These are phyloP conservation scores for Claviceps pazoutovae DNA, from an alignment of 2,329 filamentous ascomycete species.

Conservation along the genomic window DNA sequence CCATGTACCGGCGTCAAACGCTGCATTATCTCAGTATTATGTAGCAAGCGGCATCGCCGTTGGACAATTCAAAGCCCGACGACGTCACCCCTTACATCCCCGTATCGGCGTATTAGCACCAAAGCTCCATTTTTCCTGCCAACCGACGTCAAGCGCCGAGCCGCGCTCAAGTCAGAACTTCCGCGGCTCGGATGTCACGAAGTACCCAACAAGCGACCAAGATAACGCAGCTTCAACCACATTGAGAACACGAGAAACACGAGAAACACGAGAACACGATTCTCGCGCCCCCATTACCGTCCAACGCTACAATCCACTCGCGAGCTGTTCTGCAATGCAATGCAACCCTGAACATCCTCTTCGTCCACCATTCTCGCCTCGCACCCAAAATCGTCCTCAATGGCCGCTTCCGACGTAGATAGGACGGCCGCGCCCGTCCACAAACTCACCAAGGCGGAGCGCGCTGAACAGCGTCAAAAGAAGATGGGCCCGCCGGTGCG, in stretches of 20 bases:
- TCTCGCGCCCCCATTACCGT: neutral
- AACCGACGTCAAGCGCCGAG: slow-evolving; percentile 4
- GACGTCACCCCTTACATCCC: slow-evolving; percentile 5
- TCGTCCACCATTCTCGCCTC: neutral
- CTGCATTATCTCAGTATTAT: no score
- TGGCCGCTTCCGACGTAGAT: slow-evolving; percentile 8
- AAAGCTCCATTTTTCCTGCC: slow-evolving; percentile 5
- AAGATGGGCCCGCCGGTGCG: slow-evolving; percentile 26
- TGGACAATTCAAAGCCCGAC: neutral
- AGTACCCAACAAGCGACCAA: neutral
- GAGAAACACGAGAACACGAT: neutral
- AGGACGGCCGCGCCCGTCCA: slow-evolving; percentile 1
- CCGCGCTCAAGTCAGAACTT: neutral
- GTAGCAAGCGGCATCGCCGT: neutral
- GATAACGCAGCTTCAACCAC: neutral
- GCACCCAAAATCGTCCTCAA: slow-evolving; percentile 5
- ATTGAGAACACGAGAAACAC: neutral
- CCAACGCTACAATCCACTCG: neutral
- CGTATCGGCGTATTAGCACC: no score
- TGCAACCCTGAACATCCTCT: neutral
- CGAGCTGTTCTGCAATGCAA: neutral
- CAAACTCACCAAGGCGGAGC: slow-evolving; percentile 6
- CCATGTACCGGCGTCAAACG: no score
- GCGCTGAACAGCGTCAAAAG: slow-evolving; percentile 16
- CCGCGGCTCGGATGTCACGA: neutral